A percentile compares a stretch with the other conserved stretches of the same genome.
Evolutionary conservation across 176 grass and related monocot species (phyloP).

Genomic region (Eragrostis nindensis): DNA sequence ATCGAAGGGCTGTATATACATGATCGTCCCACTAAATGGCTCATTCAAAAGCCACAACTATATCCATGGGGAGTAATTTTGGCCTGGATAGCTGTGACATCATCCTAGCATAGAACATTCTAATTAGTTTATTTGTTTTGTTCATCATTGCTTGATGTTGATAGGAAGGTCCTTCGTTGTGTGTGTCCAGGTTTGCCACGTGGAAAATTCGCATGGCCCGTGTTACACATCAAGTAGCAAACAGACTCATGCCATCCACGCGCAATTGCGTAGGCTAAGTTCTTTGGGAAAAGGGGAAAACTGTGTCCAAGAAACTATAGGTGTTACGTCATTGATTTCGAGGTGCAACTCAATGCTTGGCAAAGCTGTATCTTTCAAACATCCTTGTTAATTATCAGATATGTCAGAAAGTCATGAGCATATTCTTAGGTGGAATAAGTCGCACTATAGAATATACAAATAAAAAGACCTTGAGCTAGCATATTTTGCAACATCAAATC

Average conservation of each 20-base stretch:
- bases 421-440: not conserved
- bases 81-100: not conserved
- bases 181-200: not conserved
- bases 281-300: not conserved
- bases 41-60: not conserved
- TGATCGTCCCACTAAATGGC: conserved; percentile 1
- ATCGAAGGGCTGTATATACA: not conserved
- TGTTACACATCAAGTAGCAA: not conserved
- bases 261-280: not conserved
- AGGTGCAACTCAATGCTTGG: not conserved
- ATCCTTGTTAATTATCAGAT: not conserved
- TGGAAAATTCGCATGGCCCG: not conserved
- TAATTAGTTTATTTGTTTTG: not conserved
- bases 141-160: conserved; percentile 11
- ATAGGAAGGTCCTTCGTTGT: not conserved
- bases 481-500: not conserved
- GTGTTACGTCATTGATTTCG: not conserved
- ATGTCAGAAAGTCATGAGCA: not conserved
- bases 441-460: not conserved
- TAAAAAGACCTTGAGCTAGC: not conserved
- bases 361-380: not conserved
- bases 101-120: not conserved
- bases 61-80: not conserved
- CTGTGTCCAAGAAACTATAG: not conserved
- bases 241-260: not conserved